These are phyloP conservation scores for Nothophaeocryptopus gaeumannii DNA, from an alignment of 2,329 filamentous ascomycete species.

Conservation along the genomic window DNA sequence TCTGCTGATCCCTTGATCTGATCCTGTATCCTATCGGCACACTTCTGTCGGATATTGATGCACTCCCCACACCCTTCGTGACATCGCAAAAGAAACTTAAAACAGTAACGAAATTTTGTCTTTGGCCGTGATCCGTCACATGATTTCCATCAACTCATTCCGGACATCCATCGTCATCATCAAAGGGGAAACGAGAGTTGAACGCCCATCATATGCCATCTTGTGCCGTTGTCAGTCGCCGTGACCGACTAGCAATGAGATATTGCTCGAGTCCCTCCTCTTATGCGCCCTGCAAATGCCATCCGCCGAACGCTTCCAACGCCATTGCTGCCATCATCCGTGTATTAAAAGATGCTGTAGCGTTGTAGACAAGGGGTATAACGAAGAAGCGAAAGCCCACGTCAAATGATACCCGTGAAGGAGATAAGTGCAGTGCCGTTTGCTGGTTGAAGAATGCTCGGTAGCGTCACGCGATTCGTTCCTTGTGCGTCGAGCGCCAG, in stretches of 20 bases:
- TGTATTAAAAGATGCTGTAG: slow-evolving; percentile 19
- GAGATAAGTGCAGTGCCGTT: neutral
- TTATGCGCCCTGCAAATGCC: slow-evolving; percentile 18
- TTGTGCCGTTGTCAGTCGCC: no score
- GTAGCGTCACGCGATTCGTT: slow-evolving; percentile 5
- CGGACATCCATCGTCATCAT: slow-evolving; percentile 3
- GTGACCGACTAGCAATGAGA: neutral
- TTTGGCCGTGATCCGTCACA: slow-evolving; percentile 6
- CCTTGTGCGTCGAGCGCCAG: slow-evolving; percentile 19
- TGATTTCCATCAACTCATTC: slow-evolving; percentile 9
- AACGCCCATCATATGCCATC: slow-evolving; percentile 5
- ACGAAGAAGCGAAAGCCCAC: slow-evolving; percentile 11
- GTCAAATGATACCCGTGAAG: no score
- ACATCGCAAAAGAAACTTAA: slow-evolving; percentile 8
- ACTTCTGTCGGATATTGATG: slow-evolving; percentile 11
- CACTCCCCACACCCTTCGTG: slow-evolving; percentile 6
- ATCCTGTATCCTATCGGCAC: slow-evolving; percentile 1
- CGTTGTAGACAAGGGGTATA: slow-evolving; percentile 16
- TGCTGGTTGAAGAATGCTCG: neutral
- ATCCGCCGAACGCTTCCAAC: slow-evolving; percentile 14
- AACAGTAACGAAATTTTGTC: slow-evolving; percentile 5
- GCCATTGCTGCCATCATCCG: slow-evolving; percentile 7
- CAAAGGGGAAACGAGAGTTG: neutral
- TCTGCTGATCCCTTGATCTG: slow-evolving; percentile 1
- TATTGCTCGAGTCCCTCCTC: slow-evolving; percentile 7